A percentile compares a stretch with the other conserved stretches of the same genome.
Evolutionary conservation across 202 grass and related monocot species (phyloP).

Genomic region (Musa balbisiana): DNA sequence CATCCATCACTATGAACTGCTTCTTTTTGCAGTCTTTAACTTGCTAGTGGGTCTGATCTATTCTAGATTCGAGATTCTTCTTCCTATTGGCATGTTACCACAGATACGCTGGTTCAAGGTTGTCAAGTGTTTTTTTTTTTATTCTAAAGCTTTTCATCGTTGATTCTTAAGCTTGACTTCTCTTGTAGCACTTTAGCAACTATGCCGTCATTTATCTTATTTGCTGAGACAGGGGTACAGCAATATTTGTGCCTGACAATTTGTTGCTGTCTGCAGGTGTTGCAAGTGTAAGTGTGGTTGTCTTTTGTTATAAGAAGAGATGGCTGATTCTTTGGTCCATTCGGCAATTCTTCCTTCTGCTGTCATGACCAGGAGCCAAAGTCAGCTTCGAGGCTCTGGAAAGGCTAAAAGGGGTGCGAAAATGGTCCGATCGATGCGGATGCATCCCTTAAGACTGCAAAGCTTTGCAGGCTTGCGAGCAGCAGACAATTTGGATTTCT

Average conservation of each 20-base stretch:
- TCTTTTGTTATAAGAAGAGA: slow-evolving; percentile 13
- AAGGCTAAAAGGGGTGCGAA: slow-evolving; percentile 30
- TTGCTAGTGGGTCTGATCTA: no score
- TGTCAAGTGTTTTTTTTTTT: no score
- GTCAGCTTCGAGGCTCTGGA: slow-evolving; percentile 23
- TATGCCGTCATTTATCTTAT: no score
- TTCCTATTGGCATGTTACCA: no score
- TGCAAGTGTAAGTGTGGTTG: background rate
- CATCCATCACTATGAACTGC: no score
- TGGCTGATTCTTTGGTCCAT: slow-evolving; percentile 78
- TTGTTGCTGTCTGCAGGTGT: background rate
- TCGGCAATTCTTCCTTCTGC: slow-evolving; percentile 45
- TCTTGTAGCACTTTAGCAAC: no score
- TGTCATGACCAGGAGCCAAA: slow-evolving; percentile 24
- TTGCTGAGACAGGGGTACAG: no score
- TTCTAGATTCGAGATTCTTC: no score
- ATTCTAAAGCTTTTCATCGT: no score
- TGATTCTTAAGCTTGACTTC: no score
- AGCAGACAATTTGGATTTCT: slow-evolving; percentile 46
- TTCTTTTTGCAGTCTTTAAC: no score
- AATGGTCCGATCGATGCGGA: slow-evolving; percentile 43
- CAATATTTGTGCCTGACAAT: background rate
- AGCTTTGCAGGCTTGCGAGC: slow-evolving; percentile 52
- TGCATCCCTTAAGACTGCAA: slow-evolving; percentile 37
- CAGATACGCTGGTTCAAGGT: no score